Conservation (phyloP, 2,329 filamentous ascomycete species). For the Exophiala sideris region DNA sequence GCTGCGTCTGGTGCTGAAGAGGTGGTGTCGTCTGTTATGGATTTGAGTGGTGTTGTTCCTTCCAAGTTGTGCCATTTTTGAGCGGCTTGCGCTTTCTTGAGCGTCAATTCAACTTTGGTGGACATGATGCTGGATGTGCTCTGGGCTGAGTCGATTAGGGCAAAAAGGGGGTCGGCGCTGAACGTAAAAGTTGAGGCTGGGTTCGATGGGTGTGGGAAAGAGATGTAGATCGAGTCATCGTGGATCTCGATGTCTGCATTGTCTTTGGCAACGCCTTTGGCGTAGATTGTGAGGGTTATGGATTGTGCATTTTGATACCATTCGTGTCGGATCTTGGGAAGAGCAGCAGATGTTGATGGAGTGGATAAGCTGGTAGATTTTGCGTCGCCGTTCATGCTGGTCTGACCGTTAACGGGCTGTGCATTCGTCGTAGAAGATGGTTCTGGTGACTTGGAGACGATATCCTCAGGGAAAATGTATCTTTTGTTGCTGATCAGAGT, state of each 20-base stretch:
- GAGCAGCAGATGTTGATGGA: constrained; percentile 37
- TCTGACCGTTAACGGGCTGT: not conserved
- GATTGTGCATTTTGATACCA: constrained; percentile 65
- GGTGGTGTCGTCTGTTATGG: constrained; percentile 23
- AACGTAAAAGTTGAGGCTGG: constrained; percentile 55
- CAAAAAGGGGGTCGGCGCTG: constrained; percentile 65
- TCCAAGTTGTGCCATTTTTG: constrained; percentile 67
- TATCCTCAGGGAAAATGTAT: not conserved
- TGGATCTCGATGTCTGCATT: constrained; percentile 24
- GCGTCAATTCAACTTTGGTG: constrained; percentile 74
- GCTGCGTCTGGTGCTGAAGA: constrained; percentile 21
- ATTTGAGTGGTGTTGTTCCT: constrained; percentile 34
- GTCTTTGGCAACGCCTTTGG: constrained; percentile 53
- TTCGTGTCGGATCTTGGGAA: constrained; percentile 63
- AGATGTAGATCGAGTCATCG: constrained; percentile 49
- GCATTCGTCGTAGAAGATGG: not conserved
- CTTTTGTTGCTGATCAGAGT: not conserved
- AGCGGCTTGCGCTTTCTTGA: constrained; percentile 64
- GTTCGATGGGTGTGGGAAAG: constrained; percentile 55
- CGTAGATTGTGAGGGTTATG: constrained; percentile 63
- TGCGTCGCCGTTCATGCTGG: not conserved
- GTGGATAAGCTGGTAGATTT: constrained; percentile 9
- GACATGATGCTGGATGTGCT: constrained; percentile 65
- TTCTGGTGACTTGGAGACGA: not conserved
- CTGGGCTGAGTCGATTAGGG: constrained; percentile 57